phyloP scores from a whole-genome alignment of 805 yeast species.

The Millerago galiae region DNA sequence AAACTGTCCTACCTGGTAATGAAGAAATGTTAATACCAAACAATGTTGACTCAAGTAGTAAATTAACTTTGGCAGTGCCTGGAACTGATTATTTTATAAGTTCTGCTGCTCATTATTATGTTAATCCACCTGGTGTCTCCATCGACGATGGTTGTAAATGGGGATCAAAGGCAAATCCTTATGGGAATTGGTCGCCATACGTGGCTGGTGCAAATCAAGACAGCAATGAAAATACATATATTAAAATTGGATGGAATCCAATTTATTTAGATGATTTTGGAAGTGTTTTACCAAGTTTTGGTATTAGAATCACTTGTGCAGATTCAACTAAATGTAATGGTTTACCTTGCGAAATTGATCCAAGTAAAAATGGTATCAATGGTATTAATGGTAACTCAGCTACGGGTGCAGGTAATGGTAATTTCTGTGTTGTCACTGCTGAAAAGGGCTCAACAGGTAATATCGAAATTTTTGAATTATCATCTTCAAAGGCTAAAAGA shows the following conservation, averaged over 20 bases:
- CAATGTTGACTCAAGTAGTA: slow-evolving; percentile 41
- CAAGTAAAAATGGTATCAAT: slow-evolving; percentile 55
- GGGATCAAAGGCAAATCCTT: slow-evolving; percentile 65
- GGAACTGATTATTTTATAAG: slow-evolving; percentile 78
- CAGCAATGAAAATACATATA: slow-evolving; percentile 58
- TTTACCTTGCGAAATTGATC: slow-evolving; percentile 78
- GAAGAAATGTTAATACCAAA: slow-evolving; percentile 94
- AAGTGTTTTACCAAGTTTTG: slow-evolving; percentile 54
- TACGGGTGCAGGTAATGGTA: slow-evolving; percentile 57
- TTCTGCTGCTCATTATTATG: slow-evolving; percentile 81
- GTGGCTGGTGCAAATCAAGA: slow-evolving; percentile 91
- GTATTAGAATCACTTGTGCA: slow-evolving; percentile 69
- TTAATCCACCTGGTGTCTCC: slow-evolving; percentile 79
- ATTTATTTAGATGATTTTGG: slow-evolving; percentile 65
- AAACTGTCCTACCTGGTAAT: slow-evolving; percentile 89
- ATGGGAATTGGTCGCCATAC: slow-evolving; percentile 91
- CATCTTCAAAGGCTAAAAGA: slow-evolving; percentile 5
- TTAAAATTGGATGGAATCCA: slow-evolving; percentile 91
- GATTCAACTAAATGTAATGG: slow-evolving; percentile 66
- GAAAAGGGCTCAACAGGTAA: slow-evolving; percentile 53
- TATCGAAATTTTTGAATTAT: slow-evolving; percentile 57
- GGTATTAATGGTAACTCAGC: slow-evolving; percentile 35
- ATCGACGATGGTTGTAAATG: slow-evolving; percentile 74
- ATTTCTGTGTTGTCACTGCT: slow-evolving; percentile 83
- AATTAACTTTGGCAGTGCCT: slow-evolving; percentile 72